phyloP scores from a whole-genome alignment of 2,329 filamentous ascomycete genomes.

The Pleoardoris graminearum region DNA sequence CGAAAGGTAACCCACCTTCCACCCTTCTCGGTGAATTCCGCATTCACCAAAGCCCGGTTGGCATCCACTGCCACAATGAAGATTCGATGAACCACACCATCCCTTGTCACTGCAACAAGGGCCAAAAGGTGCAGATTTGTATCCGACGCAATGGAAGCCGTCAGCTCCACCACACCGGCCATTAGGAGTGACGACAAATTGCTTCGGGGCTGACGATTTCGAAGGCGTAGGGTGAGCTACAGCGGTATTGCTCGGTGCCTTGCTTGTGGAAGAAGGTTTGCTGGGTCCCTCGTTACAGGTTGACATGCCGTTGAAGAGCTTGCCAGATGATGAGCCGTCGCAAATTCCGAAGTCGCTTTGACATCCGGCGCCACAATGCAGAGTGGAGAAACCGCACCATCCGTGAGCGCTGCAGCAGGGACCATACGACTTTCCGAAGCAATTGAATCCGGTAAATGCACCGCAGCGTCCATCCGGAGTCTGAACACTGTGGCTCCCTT shows the following conservation, averaged over 20 bases:
- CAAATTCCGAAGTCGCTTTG: conserved; percentile 27
- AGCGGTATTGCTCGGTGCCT: neutral
- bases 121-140: conserved; percentile 46
- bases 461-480: conserved; percentile 10
- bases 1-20: too few relatives aligned
- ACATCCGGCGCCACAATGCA: conserved; percentile 26
- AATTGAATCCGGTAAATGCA: conserved; percentile 12
- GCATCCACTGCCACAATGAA: conserved; percentile 26
- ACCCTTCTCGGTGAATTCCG: too few relatives aligned
- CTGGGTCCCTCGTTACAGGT: neutral
- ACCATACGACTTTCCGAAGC: conserved; percentile 34
- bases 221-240: neutral
- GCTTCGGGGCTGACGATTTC: neutral
- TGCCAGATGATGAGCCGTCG: neutral
- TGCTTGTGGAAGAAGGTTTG: neutral
- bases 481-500: neutral
- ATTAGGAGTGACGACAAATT: conserved; percentile 1
- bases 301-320: neutral
- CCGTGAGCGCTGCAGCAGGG: conserved; percentile 49
- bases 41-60: conserved; percentile 12
- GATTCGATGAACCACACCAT: conserved; percentile 35
- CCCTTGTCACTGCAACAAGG: conserved; percentile 49
- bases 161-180: conserved; percentile 1
- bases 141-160: conserved; percentile 20
- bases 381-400: conserved; percentile 35